Base-by-base conservation (phyloP, 2,329 filamentous ascomycete genomes). In the Cladosporium velox region DNA sequence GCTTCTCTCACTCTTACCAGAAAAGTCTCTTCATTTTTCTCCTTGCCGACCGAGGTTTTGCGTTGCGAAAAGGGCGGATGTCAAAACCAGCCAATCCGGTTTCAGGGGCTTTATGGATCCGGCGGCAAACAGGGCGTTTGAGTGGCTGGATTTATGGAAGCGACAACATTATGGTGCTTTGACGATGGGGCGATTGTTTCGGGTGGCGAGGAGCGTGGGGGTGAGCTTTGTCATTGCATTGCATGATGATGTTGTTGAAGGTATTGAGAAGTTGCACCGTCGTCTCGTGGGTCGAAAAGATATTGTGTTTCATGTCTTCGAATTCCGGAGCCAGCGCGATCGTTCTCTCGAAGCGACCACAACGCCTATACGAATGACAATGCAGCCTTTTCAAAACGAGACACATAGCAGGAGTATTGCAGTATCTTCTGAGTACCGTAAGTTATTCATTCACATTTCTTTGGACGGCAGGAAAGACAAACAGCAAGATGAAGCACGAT, bases 51-150 rank as follows among this genome's bases (percentile, higher is more conserved):
- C 18, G 51, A 24, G 1, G 34, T 5, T 34, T 55, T 21, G 11
- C 10, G 8, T n/a, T 24, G 41, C 10, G 28, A 34, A 11, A 34
- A 24, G 10, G 14, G 30, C 12, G 32, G 14, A 59, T 59, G 57
- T 59, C 10, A n/a, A 62, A 62, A n/a, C 59, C 59, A 62, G 47
- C 59, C 59, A 52, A 52, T 62, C 47, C 44, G 44, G n/a, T 2
- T 35, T 61, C 59, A 32, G 41, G 47, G 30, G 59, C 41, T 35
- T 47, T n/a, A 15, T 30, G 28, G 21, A 60, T 15, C 28, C 58
- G 58, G 58, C 58, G 58, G 24, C 41, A 60, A 60, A 49, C 15
- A 32, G 10, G 6, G 18, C 38, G 18, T 26, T 41, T 60, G n/a
- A 60, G 38, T 49, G 58, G 58, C 32, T 15, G 34, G n/a, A n/a